These are phyloP conservation scores for Globisporangium apiculatum DNA, from an alignment of 352 stramenopile genomes.

Conservation along the genomic window DNA sequence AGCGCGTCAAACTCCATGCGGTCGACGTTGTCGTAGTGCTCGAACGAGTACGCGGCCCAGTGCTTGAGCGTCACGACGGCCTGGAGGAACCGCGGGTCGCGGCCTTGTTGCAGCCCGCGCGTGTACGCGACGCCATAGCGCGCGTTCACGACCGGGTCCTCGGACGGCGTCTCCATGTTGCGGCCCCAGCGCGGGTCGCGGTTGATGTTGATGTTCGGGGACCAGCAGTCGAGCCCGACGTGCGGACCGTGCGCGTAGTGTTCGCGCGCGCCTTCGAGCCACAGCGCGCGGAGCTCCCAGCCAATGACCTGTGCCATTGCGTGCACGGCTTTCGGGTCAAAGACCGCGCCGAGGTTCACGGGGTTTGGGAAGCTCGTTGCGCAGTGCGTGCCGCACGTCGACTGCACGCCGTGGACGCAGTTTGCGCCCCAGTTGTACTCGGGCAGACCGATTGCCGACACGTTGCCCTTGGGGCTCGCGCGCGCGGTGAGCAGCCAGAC, in stretches of 20 bases:
- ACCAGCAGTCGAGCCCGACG: constrained; percentile 90
- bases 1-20: constrained; percentile 87
- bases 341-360: constrained; percentile 83
- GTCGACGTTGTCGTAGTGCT: constrained; percentile 60
- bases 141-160: constrained; percentile 90
- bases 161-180: constrained; percentile 90
- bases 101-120: constrained; percentile 78
- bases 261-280: constrained; percentile 67
- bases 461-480: constrained; percentile 56
- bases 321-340: constrained; percentile 73
- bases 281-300: constrained; percentile 70
- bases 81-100: constrained; percentile 59
- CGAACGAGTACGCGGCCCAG: constrained; percentile 90
- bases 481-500: constrained; percentile 60
- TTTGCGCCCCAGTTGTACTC: constrained; percentile 94
- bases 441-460: constrained; percentile 76
- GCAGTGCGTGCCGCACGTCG: constrained; percentile 63
- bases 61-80: constrained; percentile 92
- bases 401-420: constrained; percentile 89
- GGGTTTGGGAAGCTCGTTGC: constrained; percentile 91
- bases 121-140: constrained; percentile 90
- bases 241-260: constrained; percentile 58
- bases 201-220: constrained; percentile 95
- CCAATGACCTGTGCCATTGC: constrained; percentile 87
- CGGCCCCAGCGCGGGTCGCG: constrained; percentile 92